Conservation (phyloP, 306 rosid genomes). For the Ormosia semicastrata region DNA sequence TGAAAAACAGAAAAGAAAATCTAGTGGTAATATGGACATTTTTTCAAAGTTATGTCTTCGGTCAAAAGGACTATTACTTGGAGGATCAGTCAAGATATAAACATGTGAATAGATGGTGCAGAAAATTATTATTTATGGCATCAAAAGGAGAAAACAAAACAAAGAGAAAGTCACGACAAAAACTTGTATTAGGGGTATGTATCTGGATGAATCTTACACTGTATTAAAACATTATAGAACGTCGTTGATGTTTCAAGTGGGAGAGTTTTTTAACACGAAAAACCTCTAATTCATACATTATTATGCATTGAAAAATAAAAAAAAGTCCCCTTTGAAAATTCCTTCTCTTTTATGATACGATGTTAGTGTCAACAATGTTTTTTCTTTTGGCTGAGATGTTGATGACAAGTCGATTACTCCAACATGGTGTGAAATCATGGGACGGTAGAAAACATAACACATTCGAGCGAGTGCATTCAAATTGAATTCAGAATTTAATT, state of each 20-base stretch:
- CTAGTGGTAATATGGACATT: neutral
- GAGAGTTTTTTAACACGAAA: neutral
- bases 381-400: neutral
- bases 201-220: neutral
- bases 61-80: neutral
- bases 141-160: neutral
- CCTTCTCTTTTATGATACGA: neutral
- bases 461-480: slow-evolving; percentile 6
- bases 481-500: neutral
- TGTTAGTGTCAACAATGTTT: neutral
- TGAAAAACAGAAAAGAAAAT: neutral
- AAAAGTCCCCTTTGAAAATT: neutral
- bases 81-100: slow-evolving; percentile 9
- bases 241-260: slow-evolving; percentile 6
- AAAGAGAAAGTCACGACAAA: neutral
- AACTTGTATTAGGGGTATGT: neutral
- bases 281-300: neutral
- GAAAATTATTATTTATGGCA: neutral
- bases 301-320: neutral
- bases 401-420: neutral
- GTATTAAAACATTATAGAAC: neutral
- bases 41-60: neutral
- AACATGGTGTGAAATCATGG: neutral
- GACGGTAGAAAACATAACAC: neutral
- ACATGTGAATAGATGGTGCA: neutral